These are phyloP conservation scores for Xylaria multiplex DNA, from an alignment of 2,329 filamentous ascomycete species.

Conservation along the genomic window DNA sequence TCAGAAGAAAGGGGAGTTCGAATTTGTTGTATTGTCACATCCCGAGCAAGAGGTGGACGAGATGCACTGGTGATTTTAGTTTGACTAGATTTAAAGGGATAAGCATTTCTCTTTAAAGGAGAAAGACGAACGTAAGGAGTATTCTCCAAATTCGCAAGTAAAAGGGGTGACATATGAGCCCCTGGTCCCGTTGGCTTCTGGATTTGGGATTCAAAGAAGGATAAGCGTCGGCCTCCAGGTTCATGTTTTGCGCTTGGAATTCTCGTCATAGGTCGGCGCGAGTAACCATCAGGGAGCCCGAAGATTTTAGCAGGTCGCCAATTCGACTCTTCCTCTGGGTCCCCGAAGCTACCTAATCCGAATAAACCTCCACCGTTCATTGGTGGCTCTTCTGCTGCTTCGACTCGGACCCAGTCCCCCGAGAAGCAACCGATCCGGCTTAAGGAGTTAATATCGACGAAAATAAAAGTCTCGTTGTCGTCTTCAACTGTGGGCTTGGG, in stretches of 20 bases:
- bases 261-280: constrained; percentile 67
- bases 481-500: constrained; percentile 81
- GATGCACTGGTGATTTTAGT: constrained; percentile 65
- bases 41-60: constrained; percentile 69
- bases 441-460: constrained; percentile 86
- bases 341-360: constrained; percentile 73
- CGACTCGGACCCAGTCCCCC: constrained; percentile 93
- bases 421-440: constrained; percentile 96
- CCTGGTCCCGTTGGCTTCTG: constrained; percentile 66
- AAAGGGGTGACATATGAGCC: constrained; percentile 83
- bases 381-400: constrained; percentile 78
- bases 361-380: constrained; percentile 72
- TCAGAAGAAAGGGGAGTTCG: constrained; percentile 90
- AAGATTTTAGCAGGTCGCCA: constrained; percentile 92
- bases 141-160: constrained; percentile 85
- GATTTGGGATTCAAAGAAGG: constrained; percentile 76
- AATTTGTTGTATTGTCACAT: constrained; percentile 89
- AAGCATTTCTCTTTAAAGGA: constrained; percentile 66
- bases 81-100: constrained; percentile 62
- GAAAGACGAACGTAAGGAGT: constrained; percentile 83
- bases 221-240: constrained; percentile 60
- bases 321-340: constrained; percentile 67
- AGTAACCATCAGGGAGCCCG: constrained; percentile 82
- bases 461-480: constrained; percentile 89
- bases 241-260: constrained; percentile 66